Evolutionary conservation across 805 yeast species (phyloP).

Genomic region (Wickerhamomyces queroliae): DNA sequence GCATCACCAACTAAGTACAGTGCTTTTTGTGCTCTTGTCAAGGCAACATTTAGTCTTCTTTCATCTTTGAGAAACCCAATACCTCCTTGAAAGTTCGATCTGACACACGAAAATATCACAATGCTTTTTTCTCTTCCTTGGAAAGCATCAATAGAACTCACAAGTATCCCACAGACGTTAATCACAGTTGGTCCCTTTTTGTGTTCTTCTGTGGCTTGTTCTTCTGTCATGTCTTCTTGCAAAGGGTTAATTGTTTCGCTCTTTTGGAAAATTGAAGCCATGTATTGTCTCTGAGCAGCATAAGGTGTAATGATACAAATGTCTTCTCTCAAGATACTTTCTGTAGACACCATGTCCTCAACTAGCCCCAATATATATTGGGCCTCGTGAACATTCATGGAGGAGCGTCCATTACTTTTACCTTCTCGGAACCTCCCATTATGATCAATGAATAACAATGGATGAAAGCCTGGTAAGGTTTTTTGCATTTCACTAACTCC

Average conservation of each 20-base stretch:
- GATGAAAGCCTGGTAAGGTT: conserved; percentile 40
- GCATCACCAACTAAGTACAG: conserved; percentile 59
- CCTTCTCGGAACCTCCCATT: conserved; percentile 39
- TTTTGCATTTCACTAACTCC: conserved; percentile 55
- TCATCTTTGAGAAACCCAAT: conserved; percentile 60
- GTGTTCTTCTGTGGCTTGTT: conserved; percentile 52
- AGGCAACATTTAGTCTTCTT: conserved; percentile 64
- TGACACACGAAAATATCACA: conserved; percentile 68
- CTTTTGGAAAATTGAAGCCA: conserved; percentile 42
- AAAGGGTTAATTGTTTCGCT: conserved; percentile 54
- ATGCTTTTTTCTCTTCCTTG: conserved; percentile 85
- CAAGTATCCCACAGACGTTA: conserved; percentile 36
- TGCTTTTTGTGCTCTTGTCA: conserved; percentile 64
- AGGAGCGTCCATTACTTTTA: conserved; percentile 53
- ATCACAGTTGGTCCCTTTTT: conserved; percentile 19
- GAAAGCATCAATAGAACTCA: conserved; percentile 73
- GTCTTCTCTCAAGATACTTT: conserved; percentile 40
- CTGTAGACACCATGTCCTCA: conserved; percentile 45
- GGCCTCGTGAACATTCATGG: conserved; percentile 50
- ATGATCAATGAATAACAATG: conserved; percentile 59
- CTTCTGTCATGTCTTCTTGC: conserved; percentile 38
- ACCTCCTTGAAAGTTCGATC: conserved; percentile 45
- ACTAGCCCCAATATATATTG: conserved; percentile 40
- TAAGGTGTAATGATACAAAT: conserved; percentile 72
- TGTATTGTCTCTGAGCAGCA: conserved; percentile 63